Conservation (phyloP, 1,284 basidiomycete genomes). For the Crucibulum parvulum region DNA sequence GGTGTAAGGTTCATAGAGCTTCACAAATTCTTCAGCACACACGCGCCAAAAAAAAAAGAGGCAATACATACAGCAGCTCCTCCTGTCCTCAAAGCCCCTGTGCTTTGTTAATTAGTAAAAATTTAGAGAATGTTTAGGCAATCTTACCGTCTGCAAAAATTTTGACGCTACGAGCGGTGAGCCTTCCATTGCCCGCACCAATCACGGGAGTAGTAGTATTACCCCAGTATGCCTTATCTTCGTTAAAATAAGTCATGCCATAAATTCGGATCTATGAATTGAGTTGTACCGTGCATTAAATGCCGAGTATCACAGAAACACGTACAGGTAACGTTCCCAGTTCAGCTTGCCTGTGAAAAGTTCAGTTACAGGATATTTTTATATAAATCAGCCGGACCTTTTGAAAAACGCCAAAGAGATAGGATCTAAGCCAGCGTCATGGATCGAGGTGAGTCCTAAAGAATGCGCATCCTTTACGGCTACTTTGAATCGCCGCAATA, state of each 20-base stretch:
- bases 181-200: conserved; percentile 61
- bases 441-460: conserved; percentile 80
- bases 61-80: conserved; percentile 79
- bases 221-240: conserved; percentile 81
- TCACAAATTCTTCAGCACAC: conserved; percentile 3
- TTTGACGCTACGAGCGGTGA: conserved; percentile 85
- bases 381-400: conserved; percentile 46
- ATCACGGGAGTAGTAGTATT: conserved; percentile 65
- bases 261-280: conserved; percentile 68
- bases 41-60: neutral
- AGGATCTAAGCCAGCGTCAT: conserved; percentile 82
- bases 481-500: conserved; percentile 67
- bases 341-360: conserved; percentile 59
- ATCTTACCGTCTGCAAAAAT: conserved; percentile 83
- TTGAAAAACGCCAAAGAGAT: conserved; percentile 78
- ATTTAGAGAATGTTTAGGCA: neutral
- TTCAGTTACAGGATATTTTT: conserved; percentile 8
- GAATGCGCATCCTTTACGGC: conserved; percentile 74
- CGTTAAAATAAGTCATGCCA: conserved; percentile 76
- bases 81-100: conserved; percentile 86
- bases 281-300: conserved; percentile 4
- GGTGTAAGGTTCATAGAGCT: conserved; percentile 82
- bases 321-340: conserved; percentile 67
- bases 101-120: too few species aligned
- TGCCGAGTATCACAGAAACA: conserved; percentile 7